A percentile compares a stretch with the other conserved stretches of the same genome.
Evolutionary conservation across 2,329 filamentous ascomycete genomes (phyloP).

Genomic region (Xylariales sp.): DNA sequence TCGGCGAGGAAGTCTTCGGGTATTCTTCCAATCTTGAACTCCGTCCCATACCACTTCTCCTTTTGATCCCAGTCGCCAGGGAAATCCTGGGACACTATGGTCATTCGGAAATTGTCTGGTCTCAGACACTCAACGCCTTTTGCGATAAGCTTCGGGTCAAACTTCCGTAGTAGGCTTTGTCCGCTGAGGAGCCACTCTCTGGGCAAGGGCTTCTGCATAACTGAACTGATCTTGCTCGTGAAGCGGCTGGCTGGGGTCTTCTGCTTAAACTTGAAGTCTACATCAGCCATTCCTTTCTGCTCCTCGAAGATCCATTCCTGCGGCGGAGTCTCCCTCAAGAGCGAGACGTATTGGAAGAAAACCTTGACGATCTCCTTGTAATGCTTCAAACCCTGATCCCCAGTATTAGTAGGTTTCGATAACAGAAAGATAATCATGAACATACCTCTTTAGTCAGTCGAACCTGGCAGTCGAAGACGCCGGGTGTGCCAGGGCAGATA

Average conservation of each 20-base stretch:
- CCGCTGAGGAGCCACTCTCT: slow-evolving; percentile 86
- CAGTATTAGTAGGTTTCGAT: slow-evolving; percentile 11
- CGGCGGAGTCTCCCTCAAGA: slow-evolving; percentile 74
- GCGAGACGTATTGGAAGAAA: slow-evolving; percentile 86
- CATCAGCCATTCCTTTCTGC: slow-evolving; percentile 82
- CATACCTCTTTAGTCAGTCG: slow-evolving; percentile 75
- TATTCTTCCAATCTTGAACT: slow-evolving; percentile 81
- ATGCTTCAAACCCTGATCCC: slow-evolving; percentile 59
- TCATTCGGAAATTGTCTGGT: slow-evolving; percentile 86
- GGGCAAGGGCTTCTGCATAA: slow-evolving; percentile 88
- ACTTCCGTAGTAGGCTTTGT: slow-evolving; percentile 69
- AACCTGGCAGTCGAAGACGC: slow-evolving; percentile 74
- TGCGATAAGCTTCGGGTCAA: slow-evolving; percentile 72
- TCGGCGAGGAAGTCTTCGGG: slow-evolving; percentile 69
- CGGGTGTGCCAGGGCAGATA: slow-evolving; percentile 71
- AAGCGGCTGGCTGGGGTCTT: slow-evolving; percentile 88
- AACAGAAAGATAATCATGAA: background rate
- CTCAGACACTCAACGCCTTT: slow-evolving; percentile 68
- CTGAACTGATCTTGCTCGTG: slow-evolving; percentile 74
- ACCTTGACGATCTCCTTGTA: slow-evolving; percentile 79
- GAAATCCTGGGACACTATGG: slow-evolving; percentile 75
- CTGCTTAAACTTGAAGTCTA: slow-evolving; percentile 92
- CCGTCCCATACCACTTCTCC: slow-evolving; percentile 97
- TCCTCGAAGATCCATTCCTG: slow-evolving; percentile 94
- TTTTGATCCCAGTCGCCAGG: slow-evolving; percentile 81